Evolutionary conservation across 768 basidiomycete genomes (phyloP).

Genomic region (Xerocomellus amylosporus): DNA sequence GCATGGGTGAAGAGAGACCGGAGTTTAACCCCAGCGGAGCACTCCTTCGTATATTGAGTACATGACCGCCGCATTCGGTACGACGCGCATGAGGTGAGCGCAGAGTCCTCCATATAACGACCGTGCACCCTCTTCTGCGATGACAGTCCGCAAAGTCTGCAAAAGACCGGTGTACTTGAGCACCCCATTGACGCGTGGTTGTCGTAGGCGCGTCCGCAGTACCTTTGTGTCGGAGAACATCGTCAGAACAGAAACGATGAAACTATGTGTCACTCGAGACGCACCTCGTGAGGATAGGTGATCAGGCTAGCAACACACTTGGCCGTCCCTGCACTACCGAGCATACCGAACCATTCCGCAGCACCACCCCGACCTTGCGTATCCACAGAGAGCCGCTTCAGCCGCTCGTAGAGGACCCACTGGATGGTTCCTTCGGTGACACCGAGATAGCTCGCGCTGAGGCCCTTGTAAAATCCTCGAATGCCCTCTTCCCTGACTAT

Average conservation of each 20-base stretch:
- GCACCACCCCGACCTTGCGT: constrained; percentile 55
- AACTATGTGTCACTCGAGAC: constrained; percentile 16
- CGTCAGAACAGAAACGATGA: background rate
- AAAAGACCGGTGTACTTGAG: constrained; percentile 81
- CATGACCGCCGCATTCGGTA: constrained; percentile 97
- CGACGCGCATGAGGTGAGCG: constrained; percentile 94
- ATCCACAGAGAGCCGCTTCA: constrained; percentile 66
- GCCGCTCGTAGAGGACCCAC: constrained; percentile 93
- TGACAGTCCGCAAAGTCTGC: constrained; percentile 81
- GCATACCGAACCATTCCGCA: constrained; percentile 74
- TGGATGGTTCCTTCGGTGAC: constrained; percentile 96
- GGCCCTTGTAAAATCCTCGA: constrained; percentile 89
- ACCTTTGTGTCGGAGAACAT: constrained; percentile 48
- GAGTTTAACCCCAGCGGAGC: constrained; percentile 51
- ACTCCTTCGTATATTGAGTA: constrained; percentile 91
- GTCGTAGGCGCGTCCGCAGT: constrained; percentile 86
- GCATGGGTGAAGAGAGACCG: too few species aligned
- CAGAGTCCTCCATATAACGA: constrained; percentile 89
- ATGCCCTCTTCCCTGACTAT: constrained; percentile 83
- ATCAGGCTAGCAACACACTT: constrained; percentile 93
- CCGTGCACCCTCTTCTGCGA: constrained; percentile 85
- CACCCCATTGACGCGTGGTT: constrained; percentile 76
- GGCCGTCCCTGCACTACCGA: constrained; percentile 88
- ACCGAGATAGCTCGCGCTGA: constrained; percentile 92
- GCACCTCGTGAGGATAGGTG: constrained; percentile 97